Evolutionary conservation across 371 early-diverging fungal species (phyloP).

Genomic region (Circinella umbellata): DNA sequence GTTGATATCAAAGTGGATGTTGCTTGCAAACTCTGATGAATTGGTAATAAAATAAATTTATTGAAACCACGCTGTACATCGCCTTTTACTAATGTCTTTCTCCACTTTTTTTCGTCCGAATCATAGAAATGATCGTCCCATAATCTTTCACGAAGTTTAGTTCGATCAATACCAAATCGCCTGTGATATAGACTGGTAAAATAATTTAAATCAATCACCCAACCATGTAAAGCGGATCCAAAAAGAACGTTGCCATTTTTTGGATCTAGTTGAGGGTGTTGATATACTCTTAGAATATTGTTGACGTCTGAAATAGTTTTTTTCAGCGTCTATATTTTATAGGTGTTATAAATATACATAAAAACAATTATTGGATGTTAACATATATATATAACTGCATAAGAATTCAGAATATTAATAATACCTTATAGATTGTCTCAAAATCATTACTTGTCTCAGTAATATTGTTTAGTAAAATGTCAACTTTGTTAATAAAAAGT

Average conservation of each 20-base stretch:
- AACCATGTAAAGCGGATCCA: constrained; percentile 2
- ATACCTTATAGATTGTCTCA: too few relatives aligned
- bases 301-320: background rate
- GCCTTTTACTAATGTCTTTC: background rate
- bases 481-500: background rate
- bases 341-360: too few relatives aligned
- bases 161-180: background rate
- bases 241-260: background rate
- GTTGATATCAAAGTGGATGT: too few relatives aligned
- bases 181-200: background rate
- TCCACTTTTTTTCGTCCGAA: background rate
- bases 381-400: too few relatives aligned
- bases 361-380: too few relatives aligned
- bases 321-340: background rate
- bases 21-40: background rate
- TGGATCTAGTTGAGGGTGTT: background rate
- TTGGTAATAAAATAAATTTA: background rate
- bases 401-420: too few relatives aligned
- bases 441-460: too few relatives aligned
- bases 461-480: background rate
- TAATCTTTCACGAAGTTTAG: background rate
- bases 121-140: background rate
- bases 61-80: background rate
- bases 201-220: background rate
- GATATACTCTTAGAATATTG: background rate